Evolutionary conservation across 2,329 filamentous ascomycete genomes (phyloP), one percentile per base, ranked within the genome.

Genomic region (Stagonosporopsis chrysanthemi): DNA sequence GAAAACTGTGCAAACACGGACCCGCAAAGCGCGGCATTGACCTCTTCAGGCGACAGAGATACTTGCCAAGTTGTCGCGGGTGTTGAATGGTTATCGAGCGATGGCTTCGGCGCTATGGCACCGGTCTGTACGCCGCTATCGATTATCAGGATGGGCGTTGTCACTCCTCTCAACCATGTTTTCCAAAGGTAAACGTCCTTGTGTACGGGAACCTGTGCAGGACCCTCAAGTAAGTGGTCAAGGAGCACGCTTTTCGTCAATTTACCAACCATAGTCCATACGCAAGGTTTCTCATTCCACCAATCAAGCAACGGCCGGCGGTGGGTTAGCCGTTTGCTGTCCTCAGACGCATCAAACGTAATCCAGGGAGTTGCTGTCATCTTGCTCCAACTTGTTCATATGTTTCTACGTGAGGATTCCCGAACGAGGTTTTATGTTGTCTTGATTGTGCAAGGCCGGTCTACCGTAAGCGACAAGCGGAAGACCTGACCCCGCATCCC

Each of bases 211-310:
- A 52, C 23, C 12, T 29, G 29, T 12, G 26, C 6, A 15, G 22
- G 17, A 15, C 41, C 23, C 36, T 24, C 22, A 9, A 52, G 22
- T 7, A 52, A 22, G 24, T 52, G 9, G 35, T 52, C 22, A 15
- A 50, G 47, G n/a, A 50, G 47, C 42, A 50, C 19, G 17, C 23
- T 50, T 26, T 50, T 50, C 1, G 19, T 23, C 11, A 11, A 15
- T 35, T 50, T 50, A 17, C 47, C 38, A 12, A 50, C 28, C 7
- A 42, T 14, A 50, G 24, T 17, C 39, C 14, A n/a, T 50, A 50
- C 9, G 15, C 17, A 50, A 4, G 19, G 47, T 17, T 26, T 50
- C 11, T 17, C 12, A 39, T 19, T 15, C n/a, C 2, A 39, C 11
- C 1, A 39, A 19, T 39, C 9, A 22, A 19, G n/a, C 7, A 39